A percentile compares a stretch with the other conserved stretches of the same genome.
These are phyloP conservation scores for Trichopus zeylanicus DNA, from an alignment of 116 monocot genomes.

Conservation along the genomic window DNA sequence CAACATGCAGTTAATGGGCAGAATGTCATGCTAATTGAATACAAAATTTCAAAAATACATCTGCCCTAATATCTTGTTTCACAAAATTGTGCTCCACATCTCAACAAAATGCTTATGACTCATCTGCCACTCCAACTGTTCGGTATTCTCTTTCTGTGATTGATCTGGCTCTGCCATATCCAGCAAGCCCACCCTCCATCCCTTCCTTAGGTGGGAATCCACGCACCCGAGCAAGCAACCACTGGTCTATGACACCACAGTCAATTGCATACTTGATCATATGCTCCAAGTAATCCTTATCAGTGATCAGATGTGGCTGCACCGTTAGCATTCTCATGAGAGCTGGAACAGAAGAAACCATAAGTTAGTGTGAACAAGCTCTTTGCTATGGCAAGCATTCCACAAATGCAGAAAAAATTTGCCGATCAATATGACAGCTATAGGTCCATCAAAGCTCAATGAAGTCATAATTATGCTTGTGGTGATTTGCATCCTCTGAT, in stretches of 20 bases:
- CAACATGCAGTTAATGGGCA: too few relatives aligned
- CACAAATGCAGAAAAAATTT: too few relatives aligned
- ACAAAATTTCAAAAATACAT: too few relatives aligned
- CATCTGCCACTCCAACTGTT: constrained; percentile 24
- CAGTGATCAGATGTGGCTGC: constrained; percentile 54
- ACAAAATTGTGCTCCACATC: too few relatives aligned
- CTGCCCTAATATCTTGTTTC: too few relatives aligned
- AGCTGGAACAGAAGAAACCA: constrained; percentile 33
- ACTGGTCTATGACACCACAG: constrained; percentile 74
- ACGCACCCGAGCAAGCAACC: constrained; percentile 28
- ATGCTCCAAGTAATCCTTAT: constrained; percentile 60
- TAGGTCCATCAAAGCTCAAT: too few relatives aligned
- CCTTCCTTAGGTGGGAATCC: constrained; percentile 47
- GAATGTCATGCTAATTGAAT: too few relatives aligned
- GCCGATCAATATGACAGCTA: too few relatives aligned
- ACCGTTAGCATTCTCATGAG: constrained; percentile 83
- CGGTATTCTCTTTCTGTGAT: constrained; percentile 57
- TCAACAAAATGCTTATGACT: too few relatives aligned
- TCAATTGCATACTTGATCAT: constrained; percentile 64
- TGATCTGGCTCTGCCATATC: constrained; percentile 19
- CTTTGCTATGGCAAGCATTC: too few relatives aligned
- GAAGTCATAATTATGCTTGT: too few relatives aligned
- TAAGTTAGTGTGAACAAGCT: background rate
- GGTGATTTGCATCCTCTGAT: too few relatives aligned
- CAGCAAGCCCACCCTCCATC: constrained; percentile 6